These are phyloP conservation scores for Hypomyces rosellus DNA, from an alignment of 2,329 filamentous ascomycete species.

Conservation along the genomic window DNA sequence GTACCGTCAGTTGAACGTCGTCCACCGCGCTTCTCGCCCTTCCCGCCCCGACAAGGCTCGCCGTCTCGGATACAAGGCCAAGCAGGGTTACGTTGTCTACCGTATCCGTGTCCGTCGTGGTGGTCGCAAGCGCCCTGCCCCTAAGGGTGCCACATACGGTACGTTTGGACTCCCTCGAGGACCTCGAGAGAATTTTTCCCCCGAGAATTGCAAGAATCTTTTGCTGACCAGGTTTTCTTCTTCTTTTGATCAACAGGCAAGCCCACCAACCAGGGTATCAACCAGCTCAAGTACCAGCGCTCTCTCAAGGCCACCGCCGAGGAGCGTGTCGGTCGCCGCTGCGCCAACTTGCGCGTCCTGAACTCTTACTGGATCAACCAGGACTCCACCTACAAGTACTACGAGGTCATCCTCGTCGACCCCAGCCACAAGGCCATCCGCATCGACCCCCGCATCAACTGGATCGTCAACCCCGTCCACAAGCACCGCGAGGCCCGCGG, in stretches of 20 bases:
- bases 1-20: conserved; percentile 99
- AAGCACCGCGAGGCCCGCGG: conserved; percentile 99
- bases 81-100: conserved; percentile 99
- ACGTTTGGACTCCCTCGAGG: conserved; percentile 32
- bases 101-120: conserved; percentile 96
- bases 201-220: not conserved
- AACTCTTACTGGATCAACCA: conserved; percentile 99
- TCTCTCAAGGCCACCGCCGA: conserved; percentile 96
- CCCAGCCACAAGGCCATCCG: conserved; percentile 99
- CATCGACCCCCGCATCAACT: conserved; percentile 98
- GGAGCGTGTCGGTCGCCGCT: conserved; percentile 99
- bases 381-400: conserved; percentile 99
- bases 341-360: conserved; percentile 97
- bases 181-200: too few species aligned
- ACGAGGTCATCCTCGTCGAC: conserved; percentile 99
- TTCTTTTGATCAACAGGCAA: conserved; percentile 61
- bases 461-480: conserved; percentile 99
- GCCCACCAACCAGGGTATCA: conserved; percentile 99
- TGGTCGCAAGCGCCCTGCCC: conserved; percentile 93
- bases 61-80: conserved; percentile 99
- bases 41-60: conserved; percentile 99
- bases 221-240: not conserved
- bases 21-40: conserved; percentile 97
- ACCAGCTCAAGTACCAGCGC: conserved; percentile 99
- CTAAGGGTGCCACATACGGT: conserved; percentile 99